phyloP scores from a whole-genome alignment of 139 green algal species.

The Pleodorina starrii region DNA sequence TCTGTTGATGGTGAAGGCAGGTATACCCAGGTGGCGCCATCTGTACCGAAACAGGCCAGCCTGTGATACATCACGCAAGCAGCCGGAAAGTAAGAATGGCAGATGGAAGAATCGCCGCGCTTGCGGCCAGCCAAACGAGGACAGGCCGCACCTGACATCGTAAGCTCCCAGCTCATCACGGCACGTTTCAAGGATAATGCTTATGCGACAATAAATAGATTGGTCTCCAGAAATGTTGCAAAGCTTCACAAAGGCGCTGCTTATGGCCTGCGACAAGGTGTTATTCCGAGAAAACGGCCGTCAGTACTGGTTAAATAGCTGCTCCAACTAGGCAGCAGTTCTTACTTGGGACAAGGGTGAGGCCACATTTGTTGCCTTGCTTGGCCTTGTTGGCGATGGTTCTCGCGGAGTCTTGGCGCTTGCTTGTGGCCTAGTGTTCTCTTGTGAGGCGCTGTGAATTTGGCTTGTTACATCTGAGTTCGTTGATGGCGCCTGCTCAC shows the following conservation, averaged over 20 bases:
- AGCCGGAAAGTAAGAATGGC: not conserved
- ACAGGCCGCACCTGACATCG: not conserved
- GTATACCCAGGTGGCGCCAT: not conserved
- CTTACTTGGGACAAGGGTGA: no score
- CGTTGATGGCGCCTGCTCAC: not conserved
- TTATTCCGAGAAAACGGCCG: no score
- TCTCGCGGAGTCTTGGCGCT: no score
- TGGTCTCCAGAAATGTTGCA: not conserved
- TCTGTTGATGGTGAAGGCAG: not conserved
- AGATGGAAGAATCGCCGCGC: no score
- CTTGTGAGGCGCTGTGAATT: not conserved
- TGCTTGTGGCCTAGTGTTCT: not conserved
- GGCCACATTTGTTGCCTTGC: no score
- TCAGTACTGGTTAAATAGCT: no score
- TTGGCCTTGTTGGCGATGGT: no score
- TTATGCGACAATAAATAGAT: conserved; percentile 3
- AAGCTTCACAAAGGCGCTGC: not conserved
- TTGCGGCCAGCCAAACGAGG: no score
- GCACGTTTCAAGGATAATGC: not conserved
- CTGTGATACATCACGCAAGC: not conserved
- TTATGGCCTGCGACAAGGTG: not conserved
- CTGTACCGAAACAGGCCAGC: not conserved
- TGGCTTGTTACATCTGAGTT: not conserved
- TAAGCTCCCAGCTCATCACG: not conserved
- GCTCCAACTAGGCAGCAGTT: no score